These are phyloP conservation scores for Monosporascus ibericus DNA, from an alignment of 2,329 filamentous ascomycete genomes.

Conservation along the genomic window DNA sequence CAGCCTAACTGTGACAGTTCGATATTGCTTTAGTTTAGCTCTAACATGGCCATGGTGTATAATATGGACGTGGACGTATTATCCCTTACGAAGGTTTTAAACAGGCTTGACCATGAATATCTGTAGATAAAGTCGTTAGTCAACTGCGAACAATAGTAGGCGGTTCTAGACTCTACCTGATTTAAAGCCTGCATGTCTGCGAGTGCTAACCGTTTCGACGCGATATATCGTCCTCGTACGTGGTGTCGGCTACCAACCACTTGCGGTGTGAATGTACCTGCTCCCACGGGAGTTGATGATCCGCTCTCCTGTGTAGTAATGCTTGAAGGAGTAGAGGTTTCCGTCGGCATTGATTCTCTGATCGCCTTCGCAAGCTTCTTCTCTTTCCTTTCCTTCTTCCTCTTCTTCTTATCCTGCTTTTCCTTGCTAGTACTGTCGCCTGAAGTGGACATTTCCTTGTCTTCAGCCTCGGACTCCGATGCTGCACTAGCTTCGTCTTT, in stretches of 20 bases:
- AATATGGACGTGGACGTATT: too few relatives aligned
- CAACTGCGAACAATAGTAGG: neutral
- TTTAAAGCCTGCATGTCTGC: constrained; percentile 78
- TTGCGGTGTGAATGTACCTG: constrained; percentile 40
- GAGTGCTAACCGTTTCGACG: constrained; percentile 78
- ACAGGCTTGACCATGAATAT: constrained; percentile 30
- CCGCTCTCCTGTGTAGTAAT: constrained; percentile 27
- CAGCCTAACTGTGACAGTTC: too few relatives aligned
- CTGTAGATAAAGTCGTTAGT: constrained; percentile 16
- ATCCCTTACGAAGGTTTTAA: constrained; percentile 3
- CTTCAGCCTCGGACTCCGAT: constrained; percentile 20
- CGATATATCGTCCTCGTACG: constrained; percentile 75
- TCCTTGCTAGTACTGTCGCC: constrained; percentile 14
- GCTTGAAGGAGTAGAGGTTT: constrained; percentile 12
- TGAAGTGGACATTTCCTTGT: constrained; percentile 8
- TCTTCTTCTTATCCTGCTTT: constrained; percentile 44
- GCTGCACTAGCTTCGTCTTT: constrained; percentile 30
- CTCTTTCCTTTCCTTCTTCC: constrained; percentile 32
- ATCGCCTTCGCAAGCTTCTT: constrained; percentile 41
- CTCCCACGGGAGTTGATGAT: constrained; percentile 32
- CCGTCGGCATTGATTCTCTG: constrained; percentile 18
- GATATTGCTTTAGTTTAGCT: too few relatives aligned
- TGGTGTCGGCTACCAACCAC: constrained; percentile 60
- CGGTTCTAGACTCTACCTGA: constrained; percentile 52
- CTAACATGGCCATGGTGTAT: too few relatives aligned